Conservation (phyloP, 257 asterid genomes). For the Plantago ovata region DNA sequence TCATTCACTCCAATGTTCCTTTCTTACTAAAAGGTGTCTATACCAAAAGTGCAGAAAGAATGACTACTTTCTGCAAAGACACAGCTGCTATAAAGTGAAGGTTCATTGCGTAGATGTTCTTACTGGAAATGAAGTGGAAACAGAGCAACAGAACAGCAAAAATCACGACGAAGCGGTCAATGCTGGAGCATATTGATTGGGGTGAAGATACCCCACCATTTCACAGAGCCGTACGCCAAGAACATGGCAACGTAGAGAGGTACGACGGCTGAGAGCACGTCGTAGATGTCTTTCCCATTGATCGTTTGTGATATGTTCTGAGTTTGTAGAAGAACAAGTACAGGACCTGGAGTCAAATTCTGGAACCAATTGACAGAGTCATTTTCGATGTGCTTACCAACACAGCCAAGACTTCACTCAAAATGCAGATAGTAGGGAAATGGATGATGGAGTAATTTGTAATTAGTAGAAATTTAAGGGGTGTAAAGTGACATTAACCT, state of each 20-base stretch:
- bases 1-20: slow-evolving; percentile 73
- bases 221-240: slow-evolving; percentile 77
- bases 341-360: no score
- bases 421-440: no score
- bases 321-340: not conserved
- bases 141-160: slow-evolving; percentile 86
- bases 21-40: slow-evolving; percentile 62
- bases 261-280: slow-evolving; percentile 73
- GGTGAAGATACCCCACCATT: slow-evolving; percentile 95
- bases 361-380: no score
- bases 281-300: slow-evolving; percentile 77
- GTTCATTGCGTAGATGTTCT: slow-evolving; percentile 75
- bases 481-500: no score
- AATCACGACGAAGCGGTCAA: slow-evolving; percentile 86
- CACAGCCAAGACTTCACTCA: no score
- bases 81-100: slow-evolving; percentile 87
- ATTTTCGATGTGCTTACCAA: no score
- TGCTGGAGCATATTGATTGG: slow-evolving; percentile 95
- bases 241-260: slow-evolving; percentile 87
- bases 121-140: slow-evolving; percentile 85
- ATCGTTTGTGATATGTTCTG: slow-evolving; percentile 41
- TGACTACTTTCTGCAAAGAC: slow-evolving; percentile 69
- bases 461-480: no score
- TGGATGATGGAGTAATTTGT: no score
- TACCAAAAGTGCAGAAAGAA: slow-evolving; percentile 52